Evolutionary conservation across 768 basidiomycete species (phyloP).

Genomic region (Daedalea quercina): DNA sequence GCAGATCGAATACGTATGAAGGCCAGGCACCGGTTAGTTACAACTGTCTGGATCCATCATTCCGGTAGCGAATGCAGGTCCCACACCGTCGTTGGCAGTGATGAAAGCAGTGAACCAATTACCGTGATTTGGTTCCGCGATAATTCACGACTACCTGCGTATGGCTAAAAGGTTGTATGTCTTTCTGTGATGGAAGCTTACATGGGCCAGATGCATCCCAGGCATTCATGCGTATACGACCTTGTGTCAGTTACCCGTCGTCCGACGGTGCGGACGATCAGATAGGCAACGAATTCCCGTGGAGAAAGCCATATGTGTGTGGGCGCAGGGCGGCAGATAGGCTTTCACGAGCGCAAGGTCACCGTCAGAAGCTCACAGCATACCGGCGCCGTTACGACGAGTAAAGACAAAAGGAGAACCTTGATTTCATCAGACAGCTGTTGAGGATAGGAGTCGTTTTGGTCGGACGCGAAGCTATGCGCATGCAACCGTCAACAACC

Average conservation of each 20-base stretch:
- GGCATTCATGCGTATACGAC: background rate
- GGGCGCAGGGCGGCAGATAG: background rate
- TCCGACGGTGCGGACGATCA: background rate
- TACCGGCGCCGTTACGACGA: background rate
- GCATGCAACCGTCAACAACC: background rate
- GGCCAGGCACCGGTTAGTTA: constrained; percentile 2
- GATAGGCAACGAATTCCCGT: background rate
- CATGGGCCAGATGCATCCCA: background rate
- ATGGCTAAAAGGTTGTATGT: background rate
- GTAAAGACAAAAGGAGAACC: background rate
- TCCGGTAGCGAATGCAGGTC: background rate
- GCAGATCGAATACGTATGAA: constrained; percentile 1
- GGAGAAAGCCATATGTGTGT: background rate
- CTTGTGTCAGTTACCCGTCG: background rate
- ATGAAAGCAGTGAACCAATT: background rate
- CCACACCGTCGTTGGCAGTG: background rate
- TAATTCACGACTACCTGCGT: background rate
- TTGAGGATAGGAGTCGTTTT: background rate
- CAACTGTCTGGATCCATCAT: constrained; percentile 1
- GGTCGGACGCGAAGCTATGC: background rate
- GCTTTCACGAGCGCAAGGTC: background rate
- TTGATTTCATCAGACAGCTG: background rate
- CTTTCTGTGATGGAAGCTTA: background rate
- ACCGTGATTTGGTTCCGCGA: background rate
- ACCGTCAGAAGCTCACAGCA: background rate